Base-by-base conservation (phyloP, 1,284 basidiomycete species). In the Lignosus rhinocerotis region DNA sequence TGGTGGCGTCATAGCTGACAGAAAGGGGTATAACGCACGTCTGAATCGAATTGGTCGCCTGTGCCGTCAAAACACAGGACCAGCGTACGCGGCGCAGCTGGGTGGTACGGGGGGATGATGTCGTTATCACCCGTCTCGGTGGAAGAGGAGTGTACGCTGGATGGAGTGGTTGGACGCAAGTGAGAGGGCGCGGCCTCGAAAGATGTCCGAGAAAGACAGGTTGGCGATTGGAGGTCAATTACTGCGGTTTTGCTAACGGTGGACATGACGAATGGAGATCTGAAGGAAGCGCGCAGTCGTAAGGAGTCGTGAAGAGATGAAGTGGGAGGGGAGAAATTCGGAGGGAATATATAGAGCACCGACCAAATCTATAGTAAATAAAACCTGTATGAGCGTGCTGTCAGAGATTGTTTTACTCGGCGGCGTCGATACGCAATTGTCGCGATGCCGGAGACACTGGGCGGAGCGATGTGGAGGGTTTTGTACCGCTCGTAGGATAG, bases 41-140 rank as follows among this genome's bases (percentile, higher is more conserved):
- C 80, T 14, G 71, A 54, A 63, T 84, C 80, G 61, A 85, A 87
- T 59, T 81, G 78, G 66, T 83, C 80, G 1, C 81, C 80, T 3
- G 82, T 84, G 16, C 82, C 82, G 65, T 86, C 85, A 66, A 85
- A 85, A 66, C 82, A 84, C 10, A 86, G 70, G 1, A 85, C 77
- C 5, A 85, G 68, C 0, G 78, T 81, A 12, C 80, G 55, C 9
- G 63, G 57, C 7, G 64, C 54, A 12, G 69, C 49, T 66, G 67
- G 31, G 58, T 57, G 50, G 73, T 69, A 67, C 0, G 74, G 72
- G 8, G 76, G 75, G 44, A 75, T 68, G 49, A 73, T 64, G 21
- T 63, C 61, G 39, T 56, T 51, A 54, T 71, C 69, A 21, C 61
- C 59, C 12, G 56, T 53, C 25, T 62, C 65, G 32, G 56, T 58